These are phyloP conservation scores for Ganoderma resinaceum DNA, from an alignment of 1,284 basidiomycete species.

Conservation along the genomic window DNA sequence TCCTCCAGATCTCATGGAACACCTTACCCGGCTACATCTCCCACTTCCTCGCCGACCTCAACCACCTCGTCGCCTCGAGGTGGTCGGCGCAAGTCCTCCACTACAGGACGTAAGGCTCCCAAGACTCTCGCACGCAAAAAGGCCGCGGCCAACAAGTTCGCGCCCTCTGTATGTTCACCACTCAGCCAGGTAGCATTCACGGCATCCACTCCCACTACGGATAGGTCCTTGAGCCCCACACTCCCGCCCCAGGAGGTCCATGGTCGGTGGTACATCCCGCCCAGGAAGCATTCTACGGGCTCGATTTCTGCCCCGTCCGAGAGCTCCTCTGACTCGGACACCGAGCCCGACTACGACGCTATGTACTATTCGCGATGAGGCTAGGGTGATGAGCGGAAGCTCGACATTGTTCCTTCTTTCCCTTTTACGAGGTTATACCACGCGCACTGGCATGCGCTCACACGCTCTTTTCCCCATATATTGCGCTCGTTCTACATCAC, in stretches of 20 bases:
- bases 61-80: neutral
- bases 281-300: slow-evolving; percentile 14
- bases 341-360: slow-evolving; percentile 14
- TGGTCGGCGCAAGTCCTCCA: neutral
- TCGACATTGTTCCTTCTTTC: neutral
- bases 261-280: neutral
- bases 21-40: slow-evolving; percentile 2
- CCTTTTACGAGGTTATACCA: neutral
- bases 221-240: neutral
- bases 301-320: slow-evolving; percentile 12
- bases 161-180: slow-evolving; percentile 19
- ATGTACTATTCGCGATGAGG: neutral
- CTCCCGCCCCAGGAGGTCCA: neutral
- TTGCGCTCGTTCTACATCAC: neutral
- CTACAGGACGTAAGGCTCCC: neutral
- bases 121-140: slow-evolving; percentile 4
- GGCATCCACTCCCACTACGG: slow-evolving; percentile 8
- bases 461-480: neutral
- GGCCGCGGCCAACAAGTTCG: slow-evolving; percentile 15
- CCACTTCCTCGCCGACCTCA: neutral
- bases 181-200: slow-evolving; percentile 21
- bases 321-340: slow-evolving; percentile 19
- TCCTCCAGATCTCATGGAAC: neutral
- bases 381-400: neutral
- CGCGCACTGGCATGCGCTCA: neutral